Evolutionary conservation across 768 basidiomycete genomes (phyloP).

Genomic region (Tylopilus felleus): DNA sequence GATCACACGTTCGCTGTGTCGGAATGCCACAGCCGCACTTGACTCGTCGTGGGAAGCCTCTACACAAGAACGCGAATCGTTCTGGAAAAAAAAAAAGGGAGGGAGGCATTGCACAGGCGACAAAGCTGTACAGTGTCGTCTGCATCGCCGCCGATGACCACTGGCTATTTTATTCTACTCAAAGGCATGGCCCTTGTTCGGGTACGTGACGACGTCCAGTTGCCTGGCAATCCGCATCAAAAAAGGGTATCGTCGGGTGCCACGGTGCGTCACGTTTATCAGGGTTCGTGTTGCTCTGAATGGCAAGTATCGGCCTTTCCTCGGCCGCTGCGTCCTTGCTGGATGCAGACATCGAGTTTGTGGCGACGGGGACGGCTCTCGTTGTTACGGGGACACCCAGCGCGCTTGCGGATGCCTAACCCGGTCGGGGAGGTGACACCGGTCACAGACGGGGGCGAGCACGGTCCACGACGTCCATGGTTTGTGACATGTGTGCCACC

Average conservation of each 20-base stretch:
- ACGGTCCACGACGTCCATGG: neutral
- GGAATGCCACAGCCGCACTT: conserved; percentile 17
- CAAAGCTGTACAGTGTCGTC: conserved; percentile 18
- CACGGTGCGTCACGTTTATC: neutral
- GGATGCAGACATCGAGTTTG: neutral
- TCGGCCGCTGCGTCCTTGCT: neutral
- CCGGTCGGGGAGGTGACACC: neutral
- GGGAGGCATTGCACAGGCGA: conserved; percentile 1
- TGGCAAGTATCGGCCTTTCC: conserved; percentile 1
- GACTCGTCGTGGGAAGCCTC: conserved; percentile 15
- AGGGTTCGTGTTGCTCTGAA: conserved; percentile 2
- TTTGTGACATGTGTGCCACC: conserved; percentile 1
- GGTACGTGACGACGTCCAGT: conserved; percentile 17
- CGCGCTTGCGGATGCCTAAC: neutral
- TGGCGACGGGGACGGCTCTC: neutral
- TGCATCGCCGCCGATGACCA: conserved; percentile 1
- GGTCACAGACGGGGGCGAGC: neutral
- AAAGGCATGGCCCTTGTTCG: conserved; percentile 5
- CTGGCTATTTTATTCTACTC: too few relatives aligned
- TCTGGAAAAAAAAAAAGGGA: neutral
- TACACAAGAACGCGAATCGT: neutral
- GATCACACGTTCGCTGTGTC: neutral
- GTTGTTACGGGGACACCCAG: too few relatives aligned
- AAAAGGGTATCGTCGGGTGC: conserved; percentile 9
- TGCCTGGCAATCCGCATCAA: conserved; percentile 28